Base-by-base conservation (phyloP, 202 grass and related monocot species). In the Elaeis oleifera region DNA sequence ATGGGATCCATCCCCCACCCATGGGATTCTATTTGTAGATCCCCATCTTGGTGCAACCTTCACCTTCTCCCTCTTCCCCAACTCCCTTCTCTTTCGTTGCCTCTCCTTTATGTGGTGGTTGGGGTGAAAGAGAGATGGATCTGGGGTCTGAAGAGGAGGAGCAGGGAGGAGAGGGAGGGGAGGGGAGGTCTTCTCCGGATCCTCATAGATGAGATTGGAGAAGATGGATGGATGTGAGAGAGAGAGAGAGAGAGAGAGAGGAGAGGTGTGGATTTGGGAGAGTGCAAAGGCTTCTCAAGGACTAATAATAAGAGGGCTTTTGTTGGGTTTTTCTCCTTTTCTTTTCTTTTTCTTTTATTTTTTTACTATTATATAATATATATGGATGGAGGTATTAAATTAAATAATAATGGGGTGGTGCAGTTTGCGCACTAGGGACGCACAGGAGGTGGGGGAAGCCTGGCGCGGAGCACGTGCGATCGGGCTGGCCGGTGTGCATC, bases 221-320 rank as follows among this genome's bases (percentile, higher is more conserved):
- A 27, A 60, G 68, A 50, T 23, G 16, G 22, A 31, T 72, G 53
- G 68, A 66, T 61, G 65, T 23, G 58, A 69, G 67, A 69, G 58
- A 61, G 65, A 61, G 65, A 23, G 65, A 69, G 67, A 69, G 58
- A 61, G 65, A 77, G 25, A 56, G 49, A 54, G 39, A 49, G 51
- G 21, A 60, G 54, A 26, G 49, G 50, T 26, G 23, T 21, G 59
- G 69, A 70, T 78, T 64, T 78, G 75, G 75, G 67, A 61, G 74
- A 58, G 75, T 64, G 58, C 58, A 64, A 56, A 58, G 61, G 63
- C 48, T 54, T 64, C 53, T 44, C 19, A 68, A 76, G 27, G 36
- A 44, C 36, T 44, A 44, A 44, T 44, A 44, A 44, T 44, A 44
- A 68, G 8, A 48, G 50, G 58, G 20, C 5, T 51, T 53, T 54